A percentile compares a stretch with the other conserved stretches of the same genome.
phyloP scores from a whole-genome alignment of 768 basidiomycete genomes.

The Boletus rex-veris region DNA sequence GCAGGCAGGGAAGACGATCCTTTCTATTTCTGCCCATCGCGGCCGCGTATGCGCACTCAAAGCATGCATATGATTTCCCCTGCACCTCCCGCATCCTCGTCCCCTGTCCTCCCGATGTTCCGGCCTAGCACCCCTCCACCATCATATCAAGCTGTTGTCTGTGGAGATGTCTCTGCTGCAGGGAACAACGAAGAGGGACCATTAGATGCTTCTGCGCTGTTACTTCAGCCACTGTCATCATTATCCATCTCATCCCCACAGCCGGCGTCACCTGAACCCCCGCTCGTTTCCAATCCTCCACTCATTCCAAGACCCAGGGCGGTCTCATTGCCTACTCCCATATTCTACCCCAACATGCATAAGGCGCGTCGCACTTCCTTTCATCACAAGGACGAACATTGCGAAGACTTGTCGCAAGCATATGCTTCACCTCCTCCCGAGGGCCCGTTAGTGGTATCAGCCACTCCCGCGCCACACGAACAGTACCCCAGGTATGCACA shows the following conservation, averaged over 20 bases:
- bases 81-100: background rate
- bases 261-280: constrained; percentile 6
- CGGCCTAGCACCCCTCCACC: constrained; percentile 27
- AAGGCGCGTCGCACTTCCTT: constrained; percentile 18
- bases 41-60: constrained; percentile 26
- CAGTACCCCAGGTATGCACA: constrained; percentile 30
- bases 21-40: constrained; percentile 21
- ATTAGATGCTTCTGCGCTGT: constrained; percentile 24
- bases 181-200: constrained; percentile 1
- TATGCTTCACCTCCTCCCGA: constrained; percentile 30
- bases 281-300: constrained; percentile 6
- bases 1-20: constrained; percentile 22
- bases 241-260: constrained; percentile 11
- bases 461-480: constrained; percentile 18
- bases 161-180: background rate
- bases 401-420: constrained; percentile 28
- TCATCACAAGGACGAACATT: constrained; percentile 16
- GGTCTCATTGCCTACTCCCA: constrained; percentile 21
- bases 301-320: constrained; percentile 24
- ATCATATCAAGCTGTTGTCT: constrained; percentile 17
- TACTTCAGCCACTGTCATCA: constrained; percentile 28
- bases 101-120: constrained; percentile 19
- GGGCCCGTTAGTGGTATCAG: constrained; percentile 23
- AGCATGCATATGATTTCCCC: constrained; percentile 25
- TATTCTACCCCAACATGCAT: background rate